Base-by-base conservation (phyloP, 352 stramenopile species). In the Phytophthora pisi region DNA sequence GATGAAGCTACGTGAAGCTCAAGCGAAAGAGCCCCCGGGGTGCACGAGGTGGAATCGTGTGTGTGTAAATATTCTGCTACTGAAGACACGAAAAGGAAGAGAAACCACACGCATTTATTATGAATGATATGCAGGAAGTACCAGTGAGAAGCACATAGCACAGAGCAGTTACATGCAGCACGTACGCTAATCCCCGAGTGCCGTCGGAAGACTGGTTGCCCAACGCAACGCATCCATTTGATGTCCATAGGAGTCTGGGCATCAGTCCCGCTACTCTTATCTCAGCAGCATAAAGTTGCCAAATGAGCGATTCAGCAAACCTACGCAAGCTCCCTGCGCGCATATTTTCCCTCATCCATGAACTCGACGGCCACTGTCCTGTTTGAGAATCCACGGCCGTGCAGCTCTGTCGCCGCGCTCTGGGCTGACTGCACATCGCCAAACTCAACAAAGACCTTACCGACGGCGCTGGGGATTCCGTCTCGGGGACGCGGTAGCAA, bases 361-460 rank as follows among this genome's bases (percentile, higher is more conserved):
- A 86, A 98, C 58, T 92, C 87, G 42, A 92, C 87, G 23, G 87
- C 73, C 1, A 99, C 95, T 20, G 95, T 96, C 64, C 93, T 92
- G 49, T 96, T 93, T 40, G 91, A 95, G 84, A 99, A 99, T 2
- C 95, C 90, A 26, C 96, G 82, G 51, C 95, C 97, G 38, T 97
- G 87, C 45, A 99, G 75, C 63, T 98, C 94, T 10, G 77, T 84
- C 13, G 95, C 86, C 2, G 96, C 97, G 49, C 64, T 77, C 40
- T 88, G 77, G 1, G 95, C 91, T 52, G 91, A 89, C 34, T 86
- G 66, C 13, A 92, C 64, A 68, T 88, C 92, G 9, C 80, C 84
- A 81, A 97, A 99, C 71, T 98, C 92, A 66, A 99, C 78, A 81
- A 98, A 98, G 43, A 98, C 92, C 77, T 93, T 94, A 53, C 86